Conservation (phyloP, 2,329 filamentous ascomycete genomes). For the Talaromyces marneffei region DNA sequence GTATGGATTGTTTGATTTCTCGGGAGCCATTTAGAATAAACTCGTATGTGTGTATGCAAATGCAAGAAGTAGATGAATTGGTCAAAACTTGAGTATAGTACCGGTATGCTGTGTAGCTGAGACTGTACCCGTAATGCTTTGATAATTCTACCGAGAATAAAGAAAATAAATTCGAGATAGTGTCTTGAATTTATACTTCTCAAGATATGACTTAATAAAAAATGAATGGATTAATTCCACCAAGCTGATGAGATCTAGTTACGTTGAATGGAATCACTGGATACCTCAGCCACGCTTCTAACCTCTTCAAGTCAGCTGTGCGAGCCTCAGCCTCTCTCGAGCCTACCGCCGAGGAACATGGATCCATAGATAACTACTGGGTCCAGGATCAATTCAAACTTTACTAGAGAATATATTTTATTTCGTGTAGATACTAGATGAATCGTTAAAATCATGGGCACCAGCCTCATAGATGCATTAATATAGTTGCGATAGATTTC, state of each 20-base stretch:
- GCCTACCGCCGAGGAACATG: background rate
- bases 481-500: background rate
- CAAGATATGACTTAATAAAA: background rate
- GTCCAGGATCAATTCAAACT: background rate
- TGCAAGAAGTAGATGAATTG: background rate
- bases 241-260: background rate
- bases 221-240: background rate
- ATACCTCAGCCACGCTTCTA: background rate
- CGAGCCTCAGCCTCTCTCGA: background rate
- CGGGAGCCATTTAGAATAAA: background rate
- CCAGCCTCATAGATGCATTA: background rate
- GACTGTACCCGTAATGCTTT: no score
- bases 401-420: background rate
- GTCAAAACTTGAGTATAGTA: background rate
- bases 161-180: no score
- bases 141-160: background rate
- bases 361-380: no score
- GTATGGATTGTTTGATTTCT: background rate
- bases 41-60: background rate
- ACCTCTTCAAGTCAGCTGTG: background rate
- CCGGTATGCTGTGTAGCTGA: background rate
- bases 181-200: background rate
- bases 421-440: background rate
- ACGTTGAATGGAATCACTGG: background rate
- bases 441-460: background rate